Conservation (phyloP, 139 green algal genomes). For the Trebouxia sp. region DNA sequence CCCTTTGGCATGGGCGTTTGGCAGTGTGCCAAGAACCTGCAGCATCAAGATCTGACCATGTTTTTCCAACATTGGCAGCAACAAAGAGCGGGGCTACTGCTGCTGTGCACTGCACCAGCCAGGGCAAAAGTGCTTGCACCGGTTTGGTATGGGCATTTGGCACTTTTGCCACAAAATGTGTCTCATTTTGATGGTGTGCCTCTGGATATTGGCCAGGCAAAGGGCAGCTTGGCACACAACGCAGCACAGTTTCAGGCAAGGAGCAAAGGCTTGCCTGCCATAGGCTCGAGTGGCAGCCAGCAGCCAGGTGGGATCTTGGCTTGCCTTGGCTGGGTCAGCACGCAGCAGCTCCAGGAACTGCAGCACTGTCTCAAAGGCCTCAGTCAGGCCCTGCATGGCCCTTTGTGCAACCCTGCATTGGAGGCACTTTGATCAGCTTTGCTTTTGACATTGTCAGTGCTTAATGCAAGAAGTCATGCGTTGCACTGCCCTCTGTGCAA, state of each 20-base stretch:
- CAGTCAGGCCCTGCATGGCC: slow-evolving; percentile 39
- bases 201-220: too few species aligned
- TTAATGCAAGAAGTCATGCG: background rate
- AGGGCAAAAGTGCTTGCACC: background rate
- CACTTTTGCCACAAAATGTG: too few species aligned
- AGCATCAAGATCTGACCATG: background rate
- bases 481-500: background rate
- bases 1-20: slow-evolving; percentile 36
- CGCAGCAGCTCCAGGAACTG: slow-evolving; percentile 54
- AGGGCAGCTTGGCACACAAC: background rate
- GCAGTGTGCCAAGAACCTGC: slow-evolving; percentile 53
- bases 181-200: too few species aligned
- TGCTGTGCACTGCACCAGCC: too few species aligned
- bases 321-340: background rate
- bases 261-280: slow-evolving; percentile 28
- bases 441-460: background rate
- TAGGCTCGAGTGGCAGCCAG: slow-evolving; percentile 33
- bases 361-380: slow-evolving; percentile 50
- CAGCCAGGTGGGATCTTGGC: background rate
- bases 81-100: background rate
- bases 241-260: background rate
- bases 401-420: slow-evolving; percentile 28
- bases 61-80: background rate
- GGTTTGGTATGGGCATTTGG: too few species aligned
- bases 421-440: background rate